Conservation (phyloP, 2,329 filamentous ascomycete species). For the Atkinsonella hypoxylon region DNA sequence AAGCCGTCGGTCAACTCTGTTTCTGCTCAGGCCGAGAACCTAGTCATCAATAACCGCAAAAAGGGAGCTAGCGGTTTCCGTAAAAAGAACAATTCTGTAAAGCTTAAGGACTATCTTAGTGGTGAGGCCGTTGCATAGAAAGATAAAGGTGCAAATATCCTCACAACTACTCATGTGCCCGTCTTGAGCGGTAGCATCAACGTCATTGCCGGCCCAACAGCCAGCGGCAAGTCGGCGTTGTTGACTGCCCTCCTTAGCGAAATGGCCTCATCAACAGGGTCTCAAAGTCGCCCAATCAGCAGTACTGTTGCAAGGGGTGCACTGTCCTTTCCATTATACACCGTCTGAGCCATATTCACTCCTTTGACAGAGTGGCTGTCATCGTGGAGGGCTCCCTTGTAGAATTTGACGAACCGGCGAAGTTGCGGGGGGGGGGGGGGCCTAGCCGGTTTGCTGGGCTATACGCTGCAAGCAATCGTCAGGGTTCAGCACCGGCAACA, state of each 20-base stretch:
- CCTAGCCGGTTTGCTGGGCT: neutral
- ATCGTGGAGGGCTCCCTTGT: neutral
- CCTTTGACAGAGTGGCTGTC: neutral
- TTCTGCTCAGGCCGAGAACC: no score
- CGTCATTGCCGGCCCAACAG: constrained; percentile 26
- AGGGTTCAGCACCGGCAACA: no score
- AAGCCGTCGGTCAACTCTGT: no score
- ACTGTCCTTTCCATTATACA: neutral
- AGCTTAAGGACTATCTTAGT: neutral
- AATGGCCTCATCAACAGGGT: no score
- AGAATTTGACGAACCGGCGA: neutral
- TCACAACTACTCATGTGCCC: no score
- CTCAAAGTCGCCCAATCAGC: no score
- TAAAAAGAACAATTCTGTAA: neutral
- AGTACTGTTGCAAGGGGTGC: neutral
- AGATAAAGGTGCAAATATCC: no score
- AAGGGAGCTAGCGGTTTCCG: no score
- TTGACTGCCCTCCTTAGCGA: constrained; percentile 23
- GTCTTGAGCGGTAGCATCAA: no score
- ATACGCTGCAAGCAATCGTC: no score
- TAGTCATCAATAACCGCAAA: no score
- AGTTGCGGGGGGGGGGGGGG: neutral
- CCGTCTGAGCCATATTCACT: neutral
- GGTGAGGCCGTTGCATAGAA: no score
- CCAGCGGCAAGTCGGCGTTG: constrained; percentile 24